These are phyloP conservation scores for Trichophaea hybrida DNA, from an alignment of 2,329 filamentous ascomycete genomes.

Conservation along the genomic window DNA sequence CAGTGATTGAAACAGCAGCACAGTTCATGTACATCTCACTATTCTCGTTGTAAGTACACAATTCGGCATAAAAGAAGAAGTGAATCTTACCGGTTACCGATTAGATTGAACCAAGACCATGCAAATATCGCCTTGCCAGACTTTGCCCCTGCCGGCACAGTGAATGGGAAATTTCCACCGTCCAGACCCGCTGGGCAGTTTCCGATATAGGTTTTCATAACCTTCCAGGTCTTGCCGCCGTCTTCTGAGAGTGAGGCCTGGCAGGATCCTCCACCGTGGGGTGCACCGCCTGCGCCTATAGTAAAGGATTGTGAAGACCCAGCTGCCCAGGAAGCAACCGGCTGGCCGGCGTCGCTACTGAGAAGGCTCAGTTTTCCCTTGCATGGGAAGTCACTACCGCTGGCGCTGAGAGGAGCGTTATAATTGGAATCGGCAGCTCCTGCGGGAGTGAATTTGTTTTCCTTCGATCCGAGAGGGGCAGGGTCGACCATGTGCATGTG, in stretches of 20 bases:
- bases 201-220: constrained; percentile 75
- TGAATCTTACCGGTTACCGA: constrained; percentile 47
- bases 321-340: constrained; percentile 43
- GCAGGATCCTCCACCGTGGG: constrained; percentile 84
- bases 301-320: constrained; percentile 47
- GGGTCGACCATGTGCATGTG: constrained; percentile 66
- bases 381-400: constrained; percentile 67
- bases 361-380: constrained; percentile 37
- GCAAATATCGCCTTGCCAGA: constrained; percentile 66
- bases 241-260: constrained; percentile 79
- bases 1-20: constrained; percentile 50
- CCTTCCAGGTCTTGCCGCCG: constrained; percentile 59
- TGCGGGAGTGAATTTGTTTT: constrained; percentile 25
- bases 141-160: constrained; percentile 54
- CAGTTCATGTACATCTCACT: constrained; percentile 99
- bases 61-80: neutral
- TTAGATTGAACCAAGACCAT: constrained; percentile 89
- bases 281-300: constrained; percentile 44
- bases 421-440: constrained; percentile 32
- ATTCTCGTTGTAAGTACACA: neutral
- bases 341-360: neutral
- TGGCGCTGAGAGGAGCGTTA: constrained; percentile 41
- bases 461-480: constrained; percentile 34
- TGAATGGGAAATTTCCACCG: constrained; percentile 41
- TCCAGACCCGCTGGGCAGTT: constrained; percentile 54